Conservation (phyloP, 805 yeast species). For the Ogataea wickerhamii region DNA sequence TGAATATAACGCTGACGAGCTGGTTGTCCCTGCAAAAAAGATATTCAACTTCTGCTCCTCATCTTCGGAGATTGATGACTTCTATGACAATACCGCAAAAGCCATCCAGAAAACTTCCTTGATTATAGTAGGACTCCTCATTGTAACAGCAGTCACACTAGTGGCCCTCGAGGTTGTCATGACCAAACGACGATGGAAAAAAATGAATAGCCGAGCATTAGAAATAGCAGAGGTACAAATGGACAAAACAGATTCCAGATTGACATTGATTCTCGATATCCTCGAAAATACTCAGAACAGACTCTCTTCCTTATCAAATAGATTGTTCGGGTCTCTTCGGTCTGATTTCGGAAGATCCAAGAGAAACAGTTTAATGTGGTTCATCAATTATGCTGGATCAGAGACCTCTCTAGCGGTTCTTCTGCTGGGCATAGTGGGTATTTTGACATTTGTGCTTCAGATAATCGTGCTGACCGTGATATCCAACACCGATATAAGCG, state of each 20-base stretch:
- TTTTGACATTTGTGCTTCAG: constrained; percentile 54
- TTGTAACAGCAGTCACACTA: constrained; percentile 39
- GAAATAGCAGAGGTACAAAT: constrained; percentile 10
- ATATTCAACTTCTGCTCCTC: constrained; percentile 39
- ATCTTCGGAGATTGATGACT: constrained; percentile 36
- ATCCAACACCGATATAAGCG: constrained; percentile 8
- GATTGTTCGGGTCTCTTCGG: constrained; percentile 13
- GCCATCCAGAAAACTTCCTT: constrained; percentile 36
- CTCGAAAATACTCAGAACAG: constrained; percentile 27
- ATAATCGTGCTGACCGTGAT: constrained; percentile 37
- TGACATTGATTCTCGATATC: constrained; percentile 21
- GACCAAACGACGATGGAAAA: constrained; percentile 49
- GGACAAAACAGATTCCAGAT: neutral
- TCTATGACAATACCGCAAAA: constrained; percentile 33
- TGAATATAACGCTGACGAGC: constrained; percentile 20
- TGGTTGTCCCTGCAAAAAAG: constrained; percentile 40
- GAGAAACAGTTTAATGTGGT: constrained; percentile 38
- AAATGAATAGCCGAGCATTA: constrained; percentile 35
- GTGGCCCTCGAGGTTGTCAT: constrained; percentile 42
- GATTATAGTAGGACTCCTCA: constrained; percentile 37
- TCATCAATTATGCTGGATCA: constrained; percentile 49
- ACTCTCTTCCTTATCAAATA: constrained; percentile 17
- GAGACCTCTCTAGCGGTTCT: constrained; percentile 48
- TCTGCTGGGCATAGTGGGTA: constrained; percentile 54
- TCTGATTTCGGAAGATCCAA: constrained; percentile 12